These are phyloP conservation scores for Arthroderma sp. DNA, from an alignment of 2,329 filamentous ascomycete species.

Conservation along the genomic window DNA sequence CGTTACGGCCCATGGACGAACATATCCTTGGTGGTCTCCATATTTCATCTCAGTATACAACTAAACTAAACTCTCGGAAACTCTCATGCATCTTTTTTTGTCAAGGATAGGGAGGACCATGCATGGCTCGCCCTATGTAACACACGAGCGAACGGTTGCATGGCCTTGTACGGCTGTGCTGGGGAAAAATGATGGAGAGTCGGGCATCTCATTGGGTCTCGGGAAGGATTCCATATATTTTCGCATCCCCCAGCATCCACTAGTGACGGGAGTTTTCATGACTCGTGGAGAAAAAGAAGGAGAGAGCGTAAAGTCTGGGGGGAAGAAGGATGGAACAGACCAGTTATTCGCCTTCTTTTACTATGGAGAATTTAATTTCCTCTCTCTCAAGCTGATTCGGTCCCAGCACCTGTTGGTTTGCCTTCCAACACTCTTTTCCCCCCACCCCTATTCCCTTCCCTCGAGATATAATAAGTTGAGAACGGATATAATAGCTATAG, in stretches of 20 bases:
- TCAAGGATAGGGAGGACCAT: neutral
- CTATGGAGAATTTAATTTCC: neutral
- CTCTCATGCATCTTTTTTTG: neutral
- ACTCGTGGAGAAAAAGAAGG: neutral
- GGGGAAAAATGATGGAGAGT: neutral
- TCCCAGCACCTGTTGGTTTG: neutral
- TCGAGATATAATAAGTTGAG: neutral
- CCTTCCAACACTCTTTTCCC: too few species aligned
- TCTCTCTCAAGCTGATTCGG: neutral
- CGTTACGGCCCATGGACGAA: neutral
- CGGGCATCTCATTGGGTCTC: neutral
- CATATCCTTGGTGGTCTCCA: neutral
- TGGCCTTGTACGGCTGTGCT: neutral
- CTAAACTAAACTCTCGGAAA: neutral
- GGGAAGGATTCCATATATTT: neutral
- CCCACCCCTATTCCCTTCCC: neutral
- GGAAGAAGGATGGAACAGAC: neutral
- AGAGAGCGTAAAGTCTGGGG: neutral
- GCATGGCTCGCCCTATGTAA: neutral
- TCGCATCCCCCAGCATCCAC: neutral
- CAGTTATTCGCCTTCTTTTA: neutral
- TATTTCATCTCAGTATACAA: conserved; percentile 1
- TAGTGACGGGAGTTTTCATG: neutral
- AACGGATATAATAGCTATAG: neutral
- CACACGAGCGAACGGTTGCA: neutral